These are phyloP conservation scores for Lichtheimia hyalospora DNA, from an alignment of 371 early-diverging fungal species.

Conservation along the genomic window DNA sequence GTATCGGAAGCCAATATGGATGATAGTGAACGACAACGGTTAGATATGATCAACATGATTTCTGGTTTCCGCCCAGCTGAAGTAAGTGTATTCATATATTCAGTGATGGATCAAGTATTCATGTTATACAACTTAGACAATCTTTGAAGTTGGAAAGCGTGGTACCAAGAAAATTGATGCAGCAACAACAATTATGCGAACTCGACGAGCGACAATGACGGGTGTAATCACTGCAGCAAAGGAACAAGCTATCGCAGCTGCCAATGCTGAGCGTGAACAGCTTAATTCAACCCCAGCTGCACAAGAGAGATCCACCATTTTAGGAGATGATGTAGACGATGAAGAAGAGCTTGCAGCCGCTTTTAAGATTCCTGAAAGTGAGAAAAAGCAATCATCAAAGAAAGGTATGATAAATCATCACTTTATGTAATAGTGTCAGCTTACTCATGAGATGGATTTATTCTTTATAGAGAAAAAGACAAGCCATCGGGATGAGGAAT, in stretches of 20 bases:
- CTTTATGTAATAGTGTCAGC: neutral
- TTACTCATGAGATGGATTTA: neutral
- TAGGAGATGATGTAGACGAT: slow-evolving; percentile 48
- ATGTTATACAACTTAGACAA: slow-evolving; percentile 53
- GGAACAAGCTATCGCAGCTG: slow-evolving; percentile 20
- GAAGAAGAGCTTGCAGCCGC: slow-evolving; percentile 54
- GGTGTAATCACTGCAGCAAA: slow-evolving; percentile 58
- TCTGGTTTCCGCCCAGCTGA: slow-evolving; percentile 83
- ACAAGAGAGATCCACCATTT: slow-evolving; percentile 19
- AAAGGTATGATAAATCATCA: neutral
- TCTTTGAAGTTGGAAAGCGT: slow-evolving; percentile 89
- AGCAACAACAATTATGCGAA: slow-evolving; percentile 78
- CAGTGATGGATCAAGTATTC: neutral
- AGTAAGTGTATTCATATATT: slow-evolving; percentile 14
- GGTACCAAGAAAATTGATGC: slow-evolving; percentile 74
- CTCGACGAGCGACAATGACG: slow-evolving; percentile 66
- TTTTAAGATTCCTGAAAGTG: slow-evolving; percentile 44
- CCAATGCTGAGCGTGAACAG: slow-evolving; percentile 10
- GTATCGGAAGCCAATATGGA: slow-evolving; percentile 18
- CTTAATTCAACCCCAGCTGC: slow-evolving; percentile 18
- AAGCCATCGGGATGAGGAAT: slow-evolving; percentile 79
- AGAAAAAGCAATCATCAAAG: slow-evolving; percentile 25
- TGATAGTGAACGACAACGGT: slow-evolving; percentile 58
- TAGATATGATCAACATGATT: slow-evolving; percentile 70
- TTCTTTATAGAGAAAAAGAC: neutral